phyloP scores from a whole-genome alignment of 768 basidiomycete genomes.

The Pulveroboletus sp. region DNA sequence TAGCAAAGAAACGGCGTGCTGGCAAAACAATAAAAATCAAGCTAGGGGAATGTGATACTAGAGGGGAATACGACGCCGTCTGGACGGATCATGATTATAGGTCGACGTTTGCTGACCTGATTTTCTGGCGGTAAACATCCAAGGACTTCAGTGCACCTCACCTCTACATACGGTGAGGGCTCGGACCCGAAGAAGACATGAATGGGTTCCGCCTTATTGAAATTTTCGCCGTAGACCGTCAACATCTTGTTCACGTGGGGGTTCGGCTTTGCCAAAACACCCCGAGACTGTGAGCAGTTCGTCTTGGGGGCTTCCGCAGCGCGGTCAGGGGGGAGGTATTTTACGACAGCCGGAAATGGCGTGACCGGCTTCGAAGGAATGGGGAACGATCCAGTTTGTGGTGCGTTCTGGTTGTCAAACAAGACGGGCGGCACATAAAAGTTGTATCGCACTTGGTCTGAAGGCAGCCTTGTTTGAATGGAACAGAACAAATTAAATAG shows the following conservation, averaged over 20 bases:
- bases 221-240: conserved; percentile 87
- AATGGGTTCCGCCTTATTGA: conserved; percentile 76
- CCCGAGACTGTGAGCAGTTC: conserved; percentile 60
- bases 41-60: conserved; percentile 73
- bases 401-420: conserved; percentile 74
- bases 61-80: conserved; percentile 90
- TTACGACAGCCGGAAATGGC: conserved; percentile 81
- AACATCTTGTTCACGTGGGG: conserved; percentile 76
- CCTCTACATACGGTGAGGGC: conserved; percentile 82
- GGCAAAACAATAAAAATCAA: conserved; percentile 4
- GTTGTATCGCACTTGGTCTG: conserved; percentile 90
- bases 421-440: conserved; percentile 86
- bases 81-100: conserved; percentile 74
- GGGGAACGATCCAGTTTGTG: conserved; percentile 68
- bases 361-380: conserved; percentile 80
- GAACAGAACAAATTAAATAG: neutral
- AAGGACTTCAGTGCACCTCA: conserved; percentile 81
- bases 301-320: conserved; percentile 78
- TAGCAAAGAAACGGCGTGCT: conserved; percentile 14
- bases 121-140: conserved; percentile 77
- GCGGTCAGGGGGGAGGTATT: conserved; percentile 87
- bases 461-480: conserved; percentile 16
- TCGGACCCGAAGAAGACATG: conserved; percentile 84
- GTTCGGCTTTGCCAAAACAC: conserved; percentile 69
- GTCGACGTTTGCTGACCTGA: conserved; percentile 62